phyloP scores from a whole-genome alignment of 2,329 filamentous ascomycete genomes.

The Talaromyces sp. region DNA sequence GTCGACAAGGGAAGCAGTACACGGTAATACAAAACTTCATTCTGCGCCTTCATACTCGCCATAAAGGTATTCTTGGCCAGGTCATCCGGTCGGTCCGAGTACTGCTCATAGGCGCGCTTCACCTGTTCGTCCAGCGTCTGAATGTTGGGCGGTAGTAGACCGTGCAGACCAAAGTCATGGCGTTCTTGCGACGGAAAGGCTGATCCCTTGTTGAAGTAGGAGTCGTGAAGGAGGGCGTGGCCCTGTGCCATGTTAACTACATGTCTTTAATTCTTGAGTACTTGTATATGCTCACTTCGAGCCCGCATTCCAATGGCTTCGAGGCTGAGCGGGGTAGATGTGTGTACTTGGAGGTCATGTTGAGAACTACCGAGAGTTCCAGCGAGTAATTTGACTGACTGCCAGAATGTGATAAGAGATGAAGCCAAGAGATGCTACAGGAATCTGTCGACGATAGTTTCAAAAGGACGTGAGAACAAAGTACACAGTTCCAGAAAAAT shows the following conservation, averaged over 20 bases:
- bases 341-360: slow-evolving; percentile 25
- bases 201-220: slow-evolving; percentile 77
- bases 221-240: slow-evolving; percentile 58
- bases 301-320: slow-evolving; percentile 30
- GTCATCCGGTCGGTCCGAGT: slow-evolving; percentile 58
- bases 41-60: slow-evolving; percentile 80
- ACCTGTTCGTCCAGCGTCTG: slow-evolving; percentile 75
- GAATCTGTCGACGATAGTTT: background rate
- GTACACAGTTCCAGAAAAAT: background rate
- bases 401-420: too few relatives aligned
- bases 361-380: background rate
- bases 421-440: background rate
- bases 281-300: slow-evolving; percentile 22
- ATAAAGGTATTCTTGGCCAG: slow-evolving; percentile 85
- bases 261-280: background rate
- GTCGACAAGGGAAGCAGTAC: slow-evolving; percentile 38
- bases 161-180: slow-evolving; percentile 64
- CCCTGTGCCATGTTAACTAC: slow-evolving; percentile 31
- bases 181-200: slow-evolving; percentile 70
- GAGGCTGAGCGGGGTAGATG: slow-evolving; percentile 31
- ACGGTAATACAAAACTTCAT: slow-evolving; percentile 75
- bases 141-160: slow-evolving; percentile 67
- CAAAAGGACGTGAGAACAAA: background rate
- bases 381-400: background rate
- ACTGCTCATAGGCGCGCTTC: slow-evolving; percentile 76